Base-by-base conservation (phyloP, 2,329 filamentous ascomycete species). In the Colletotrichum brevisporum region DNA sequence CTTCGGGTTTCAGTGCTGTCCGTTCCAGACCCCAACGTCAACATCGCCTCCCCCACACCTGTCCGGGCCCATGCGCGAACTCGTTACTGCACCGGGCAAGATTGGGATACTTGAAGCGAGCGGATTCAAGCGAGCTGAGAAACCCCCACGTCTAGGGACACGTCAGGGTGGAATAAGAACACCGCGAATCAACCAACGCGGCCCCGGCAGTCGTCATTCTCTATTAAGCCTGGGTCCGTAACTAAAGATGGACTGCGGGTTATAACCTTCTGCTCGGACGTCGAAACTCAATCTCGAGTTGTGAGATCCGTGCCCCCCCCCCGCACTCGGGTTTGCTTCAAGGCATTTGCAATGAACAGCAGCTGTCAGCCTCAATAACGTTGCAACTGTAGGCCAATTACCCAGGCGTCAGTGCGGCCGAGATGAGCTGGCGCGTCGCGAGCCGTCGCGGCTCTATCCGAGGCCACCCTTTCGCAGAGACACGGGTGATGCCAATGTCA, bases 11-110 rank as follows among this genome's bases (percentile, higher is more conserved):
- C 31, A 50, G 56, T 54, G 31, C 55, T 21, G 16, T 52, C 31
- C 55, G n/a, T 16, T 52, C 31, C 41, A 58, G 54, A 55, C 54
- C 31, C 8, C 9, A 36, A 36, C 31, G 10, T 57, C 61, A 51
- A 53, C 26, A 54, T 55, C n/a, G 4, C 13, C 13, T 15, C 54
- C 48, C 21, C 26, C 47, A 18, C 55, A 55, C 55, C 36, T 45
- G 62, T 66, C 61, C 55, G 55, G 36, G 66, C 51, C 65, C 27
- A 54, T 54, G 65, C 55, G 51, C 66, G 51, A 69, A 18, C 54
- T 69, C 61, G 26, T 51, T 65, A 41, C 66, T 43, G 24, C 6
- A 36, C 45, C 13, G 39, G 50, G 50, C n/a, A n/a, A 43, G 41
- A 15, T 43, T n/a, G 13, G 41, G 13, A 43, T n/a, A 5, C 16